Conservation (phyloP, 441 rosid genomes). For the Pelargonium australe region DNA sequence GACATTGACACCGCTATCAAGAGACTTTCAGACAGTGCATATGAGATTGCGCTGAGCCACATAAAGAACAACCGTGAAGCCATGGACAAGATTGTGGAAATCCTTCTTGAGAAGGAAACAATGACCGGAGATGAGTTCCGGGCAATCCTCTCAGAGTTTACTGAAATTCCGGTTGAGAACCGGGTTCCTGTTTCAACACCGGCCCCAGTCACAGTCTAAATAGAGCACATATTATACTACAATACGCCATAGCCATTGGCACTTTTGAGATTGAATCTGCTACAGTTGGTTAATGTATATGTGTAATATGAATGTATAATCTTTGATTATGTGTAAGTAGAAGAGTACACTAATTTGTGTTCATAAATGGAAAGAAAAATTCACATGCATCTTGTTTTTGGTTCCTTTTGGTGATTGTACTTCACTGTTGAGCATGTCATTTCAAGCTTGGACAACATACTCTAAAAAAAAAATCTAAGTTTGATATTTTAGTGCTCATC, state of each 20-base stretch:
- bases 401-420: background rate
- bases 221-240: slow-evolving; percentile 15
- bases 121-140: slow-evolving; percentile 83
- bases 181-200: slow-evolving; percentile 51
- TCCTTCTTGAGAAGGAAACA: slow-evolving; percentile 81
- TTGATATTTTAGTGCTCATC: no score
- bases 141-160: slow-evolving; percentile 79
- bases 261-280: background rate
- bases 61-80: slow-evolving; percentile 89
- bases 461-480: no score
- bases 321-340: background rate
- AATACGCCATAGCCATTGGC: background rate
- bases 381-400: background rate
- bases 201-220: slow-evolving; percentile 47
- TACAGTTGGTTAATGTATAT: background rate
- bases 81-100: slow-evolving; percentile 87
- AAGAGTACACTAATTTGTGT: background rate
- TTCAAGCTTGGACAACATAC: no score
- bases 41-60: slow-evolving; percentile 64
- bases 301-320: background rate
- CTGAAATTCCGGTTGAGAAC: slow-evolving; percentile 76
- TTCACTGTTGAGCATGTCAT: no score
- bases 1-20: slow-evolving; percentile 74
- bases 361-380: background rate
- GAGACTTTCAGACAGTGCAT: slow-evolving; percentile 69